Evolutionary conservation across 2,329 filamentous ascomycete species (phyloP).

Genomic region (Mycogone perniciosa): DNA sequence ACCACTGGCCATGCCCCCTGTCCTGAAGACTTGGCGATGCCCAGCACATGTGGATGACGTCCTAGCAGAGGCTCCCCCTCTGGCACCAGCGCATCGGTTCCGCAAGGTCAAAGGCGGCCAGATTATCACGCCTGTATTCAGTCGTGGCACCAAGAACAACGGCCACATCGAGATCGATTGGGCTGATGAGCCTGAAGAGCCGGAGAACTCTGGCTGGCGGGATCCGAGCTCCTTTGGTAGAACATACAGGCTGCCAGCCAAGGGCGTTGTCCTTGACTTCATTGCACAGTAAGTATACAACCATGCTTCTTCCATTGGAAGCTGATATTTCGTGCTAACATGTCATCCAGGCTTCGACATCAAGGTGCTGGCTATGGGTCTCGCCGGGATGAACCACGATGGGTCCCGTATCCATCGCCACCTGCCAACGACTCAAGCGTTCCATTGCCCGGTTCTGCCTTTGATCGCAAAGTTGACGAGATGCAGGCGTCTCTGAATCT

Average conservation of each 20-base stretch:
- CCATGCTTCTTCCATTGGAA: neutral
- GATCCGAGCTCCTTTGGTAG: slow-evolving; percentile 57
- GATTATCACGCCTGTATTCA: slow-evolving; percentile 45
- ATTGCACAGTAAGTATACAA: slow-evolving; percentile 50
- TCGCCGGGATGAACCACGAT: slow-evolving; percentile 25
- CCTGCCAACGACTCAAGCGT: slow-evolving; percentile 16
- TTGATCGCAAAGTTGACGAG: slow-evolving; percentile 48
- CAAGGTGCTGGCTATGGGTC: slow-evolving; percentile 33
- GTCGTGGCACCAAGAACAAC: slow-evolving; percentile 63
- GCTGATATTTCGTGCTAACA: slow-evolving; percentile 5
- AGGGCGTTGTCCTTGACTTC: slow-evolving; percentile 65
- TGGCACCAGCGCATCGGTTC: slow-evolving; percentile 55
- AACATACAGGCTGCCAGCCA: slow-evolving; percentile 56
- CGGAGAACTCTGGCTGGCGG: slow-evolving; percentile 50
- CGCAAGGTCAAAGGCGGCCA: slow-evolving; percentile 53
- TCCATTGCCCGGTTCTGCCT: slow-evolving; percentile 29
- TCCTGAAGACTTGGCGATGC: slow-evolving; percentile 76
- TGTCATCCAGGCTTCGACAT: slow-evolving; percentile 27
- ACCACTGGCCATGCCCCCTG: slow-evolving; percentile 72
- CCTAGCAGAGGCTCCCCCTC: slow-evolving; percentile 51
- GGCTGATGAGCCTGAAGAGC: slow-evolving; percentile 50
- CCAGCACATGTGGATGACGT: slow-evolving; percentile 79
- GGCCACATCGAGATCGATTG: slow-evolving; percentile 64
- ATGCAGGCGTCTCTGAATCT: slow-evolving; percentile 62
- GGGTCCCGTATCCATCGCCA: slow-evolving; percentile 23